Evolutionary conservation across 352 stramenopile genomes (phyloP).

Genomic region (Phytopythium chamaehyphon): DNA sequence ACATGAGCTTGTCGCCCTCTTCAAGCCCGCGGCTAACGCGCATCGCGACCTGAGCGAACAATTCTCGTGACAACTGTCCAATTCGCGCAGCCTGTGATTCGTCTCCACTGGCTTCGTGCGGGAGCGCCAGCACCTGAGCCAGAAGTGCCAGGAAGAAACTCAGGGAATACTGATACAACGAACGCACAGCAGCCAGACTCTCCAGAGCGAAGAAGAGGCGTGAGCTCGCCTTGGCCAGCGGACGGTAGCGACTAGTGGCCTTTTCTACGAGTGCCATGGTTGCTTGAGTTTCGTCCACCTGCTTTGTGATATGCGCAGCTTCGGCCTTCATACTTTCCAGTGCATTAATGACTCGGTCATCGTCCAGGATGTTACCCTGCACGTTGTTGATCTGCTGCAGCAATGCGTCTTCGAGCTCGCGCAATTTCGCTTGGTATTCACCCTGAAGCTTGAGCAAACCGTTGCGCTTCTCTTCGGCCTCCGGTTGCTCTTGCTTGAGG

Average conservation of each 20-base stretch:
- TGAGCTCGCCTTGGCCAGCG: conserved; percentile 89
- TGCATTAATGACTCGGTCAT: conserved; percentile 98
- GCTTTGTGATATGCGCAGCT: conserved; percentile 93
- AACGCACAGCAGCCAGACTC: conserved; percentile 94
- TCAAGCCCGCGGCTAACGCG: conserved; percentile 93
- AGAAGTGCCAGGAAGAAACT: conserved; percentile 97
- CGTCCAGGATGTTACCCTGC: conserved; percentile 98
- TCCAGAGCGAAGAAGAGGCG: conserved; percentile 92
- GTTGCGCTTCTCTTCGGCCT: conserved; percentile 95
- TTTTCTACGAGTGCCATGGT: conserved; percentile 84
- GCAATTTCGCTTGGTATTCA: conserved; percentile 96
- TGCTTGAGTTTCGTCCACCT: conserved; percentile 80
- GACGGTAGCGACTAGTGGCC: conserved; percentile 94
- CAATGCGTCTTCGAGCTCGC: conserved; percentile 98
- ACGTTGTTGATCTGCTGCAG: conserved; percentile 98
- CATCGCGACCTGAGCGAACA: conserved; percentile 92
- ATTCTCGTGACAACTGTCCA: conserved; percentile 52
- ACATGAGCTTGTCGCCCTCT: conserved; percentile 98
- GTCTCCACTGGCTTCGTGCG: conserved; percentile 8
- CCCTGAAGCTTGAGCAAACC: conserved; percentile 97
- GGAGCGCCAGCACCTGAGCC: conserved; percentile 83
- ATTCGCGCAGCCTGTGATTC: conserved; percentile 38
- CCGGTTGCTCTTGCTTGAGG: conserved; percentile 96
- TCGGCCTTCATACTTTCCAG: conserved; percentile 98
- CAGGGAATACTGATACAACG: conserved; percentile 98